A percentile compares a stretch with the other conserved stretches of the same genome.
Evolutionary conservation across 1,139 yeast species (phyloP).

Genomic region (Zhuliangozyma blackwelliae): DNA sequence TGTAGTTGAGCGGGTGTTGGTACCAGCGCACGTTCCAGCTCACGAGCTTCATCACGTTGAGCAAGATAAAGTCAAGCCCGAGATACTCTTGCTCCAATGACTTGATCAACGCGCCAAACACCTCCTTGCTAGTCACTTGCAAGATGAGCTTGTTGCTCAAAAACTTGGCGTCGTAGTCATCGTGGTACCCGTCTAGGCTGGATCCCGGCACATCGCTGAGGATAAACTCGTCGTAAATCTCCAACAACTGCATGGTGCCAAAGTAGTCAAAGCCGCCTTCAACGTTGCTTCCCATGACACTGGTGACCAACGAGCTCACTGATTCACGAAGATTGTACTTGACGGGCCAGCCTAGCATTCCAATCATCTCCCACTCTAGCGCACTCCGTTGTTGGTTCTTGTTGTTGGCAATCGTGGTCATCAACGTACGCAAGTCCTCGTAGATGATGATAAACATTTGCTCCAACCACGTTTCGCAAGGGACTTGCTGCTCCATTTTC

Average conservation of each 20-base stretch:
- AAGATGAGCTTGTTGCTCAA: slow-evolving; percentile 35
- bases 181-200: slow-evolving; percentile 27
- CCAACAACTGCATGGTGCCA: slow-evolving; percentile 33
- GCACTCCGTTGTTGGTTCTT: slow-evolving; percentile 36
- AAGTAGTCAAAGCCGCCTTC: slow-evolving; percentile 39
- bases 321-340: slow-evolving; percentile 38
- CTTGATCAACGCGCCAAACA: slow-evolving; percentile 21
- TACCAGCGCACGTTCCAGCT: slow-evolving; percentile 45
- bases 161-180: slow-evolving; percentile 25
- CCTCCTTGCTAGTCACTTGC: slow-evolving; percentile 16
- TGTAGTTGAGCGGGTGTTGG: slow-evolving; percentile 31
- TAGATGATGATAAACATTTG: slow-evolving; percentile 34
- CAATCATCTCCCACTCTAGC: slow-evolving; percentile 41
- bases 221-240: slow-evolving; percentile 39
- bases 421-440: slow-evolving; percentile 34
- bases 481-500: slow-evolving; percentile 8
- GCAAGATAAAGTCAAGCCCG: slow-evolving; percentile 31
- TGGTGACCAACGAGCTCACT: slow-evolving; percentile 37
- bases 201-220: slow-evolving; percentile 31
- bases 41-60: slow-evolving; percentile 29
- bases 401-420: slow-evolving; percentile 21
- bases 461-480: slow-evolving; percentile 39
- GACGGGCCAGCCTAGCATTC: slow-evolving; percentile 39
- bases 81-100: slow-evolving; percentile 27
- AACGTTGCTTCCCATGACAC: slow-evolving; percentile 30